phyloP scores from a whole-genome alignment of 371 early-diverging fungal species.

The Choanephora cucurbitarum region DNA sequence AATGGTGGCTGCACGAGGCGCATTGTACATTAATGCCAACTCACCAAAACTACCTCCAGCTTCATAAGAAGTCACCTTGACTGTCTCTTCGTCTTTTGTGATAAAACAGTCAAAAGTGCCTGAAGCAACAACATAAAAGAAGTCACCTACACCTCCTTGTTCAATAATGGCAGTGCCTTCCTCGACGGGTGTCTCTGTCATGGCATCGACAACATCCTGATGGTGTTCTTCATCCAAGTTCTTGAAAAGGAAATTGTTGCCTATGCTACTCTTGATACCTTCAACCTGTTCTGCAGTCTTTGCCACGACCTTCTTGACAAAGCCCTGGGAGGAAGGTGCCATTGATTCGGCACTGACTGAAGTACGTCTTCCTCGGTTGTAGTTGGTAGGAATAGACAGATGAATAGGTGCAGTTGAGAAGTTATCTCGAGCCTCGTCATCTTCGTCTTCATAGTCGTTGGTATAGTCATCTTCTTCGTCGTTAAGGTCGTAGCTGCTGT shows the following conservation, averaged over 20 bases:
- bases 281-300: constrained; percentile 80
- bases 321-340: constrained; percentile 81
- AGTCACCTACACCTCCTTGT: constrained; percentile 95
- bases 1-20: constrained; percentile 88
- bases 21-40: constrained; percentile 89
- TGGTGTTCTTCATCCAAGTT: constrained; percentile 93
- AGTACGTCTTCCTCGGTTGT: constrained; percentile 80
- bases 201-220: constrained; percentile 90
- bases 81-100: constrained; percentile 56
- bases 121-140: constrained; percentile 93
- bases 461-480: constrained; percentile 53
- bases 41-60: constrained; percentile 85
- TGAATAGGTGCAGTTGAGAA: constrained; percentile 44
- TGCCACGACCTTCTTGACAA: constrained; percentile 77
- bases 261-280: constrained; percentile 77
- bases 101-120: constrained; percentile 92
- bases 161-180: constrained; percentile 80
- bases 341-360: constrained; percentile 95
- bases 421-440: constrained; percentile 35
- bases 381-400: constrained; percentile 40
- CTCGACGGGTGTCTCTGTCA: constrained; percentile 72
- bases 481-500: constrained; percentile 20
- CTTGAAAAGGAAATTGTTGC: constrained; percentile 87
- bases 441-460: constrained; percentile 19
- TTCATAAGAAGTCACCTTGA: constrained; percentile 51